phyloP scores from a whole-genome alignment of 257 asterid genomes.

The Fraxinus anomala region DNA sequence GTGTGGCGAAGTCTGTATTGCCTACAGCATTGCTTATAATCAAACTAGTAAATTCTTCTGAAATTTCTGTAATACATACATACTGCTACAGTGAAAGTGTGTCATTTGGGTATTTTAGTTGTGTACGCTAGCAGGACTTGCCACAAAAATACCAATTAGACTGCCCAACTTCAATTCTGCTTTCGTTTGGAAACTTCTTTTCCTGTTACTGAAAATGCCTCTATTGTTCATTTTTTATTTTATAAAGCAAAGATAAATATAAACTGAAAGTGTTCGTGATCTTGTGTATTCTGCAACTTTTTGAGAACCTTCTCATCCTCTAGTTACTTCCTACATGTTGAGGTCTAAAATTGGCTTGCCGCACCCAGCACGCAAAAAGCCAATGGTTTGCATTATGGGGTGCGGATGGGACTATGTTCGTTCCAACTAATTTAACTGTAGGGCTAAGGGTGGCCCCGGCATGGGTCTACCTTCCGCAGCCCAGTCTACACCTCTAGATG shows the following conservation, averaged over 20 bases:
- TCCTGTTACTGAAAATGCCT: neutral
- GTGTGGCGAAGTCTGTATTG: slow-evolving; percentile 10
- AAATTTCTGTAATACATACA: neutral
- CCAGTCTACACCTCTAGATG: neutral
- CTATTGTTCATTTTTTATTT: neutral
- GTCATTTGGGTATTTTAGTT: neutral
- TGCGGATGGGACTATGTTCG: neutral
- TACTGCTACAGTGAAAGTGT: neutral
- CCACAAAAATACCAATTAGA: neutral
- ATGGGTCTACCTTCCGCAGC: neutral
- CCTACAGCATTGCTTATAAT: neutral
- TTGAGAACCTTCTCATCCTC: too few relatives aligned
- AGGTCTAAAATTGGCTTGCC: neutral
- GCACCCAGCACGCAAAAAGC: neutral
- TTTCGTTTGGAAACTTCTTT: neutral
- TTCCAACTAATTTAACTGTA: too few relatives aligned
- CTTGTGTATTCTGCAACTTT: too few relatives aligned
- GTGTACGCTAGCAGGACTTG: neutral
- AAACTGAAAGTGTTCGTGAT: neutral
- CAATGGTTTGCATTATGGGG: neutral
- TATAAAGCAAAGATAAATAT: too few relatives aligned
- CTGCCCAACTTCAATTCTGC: neutral
- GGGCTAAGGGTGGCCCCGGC: neutral
- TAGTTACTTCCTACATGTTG: neutral
- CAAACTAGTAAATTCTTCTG: neutral